phyloP scores from a whole-genome alignment of 2,329 filamentous ascomycete genomes.

The Nigrograna mackinnonii region DNA sequence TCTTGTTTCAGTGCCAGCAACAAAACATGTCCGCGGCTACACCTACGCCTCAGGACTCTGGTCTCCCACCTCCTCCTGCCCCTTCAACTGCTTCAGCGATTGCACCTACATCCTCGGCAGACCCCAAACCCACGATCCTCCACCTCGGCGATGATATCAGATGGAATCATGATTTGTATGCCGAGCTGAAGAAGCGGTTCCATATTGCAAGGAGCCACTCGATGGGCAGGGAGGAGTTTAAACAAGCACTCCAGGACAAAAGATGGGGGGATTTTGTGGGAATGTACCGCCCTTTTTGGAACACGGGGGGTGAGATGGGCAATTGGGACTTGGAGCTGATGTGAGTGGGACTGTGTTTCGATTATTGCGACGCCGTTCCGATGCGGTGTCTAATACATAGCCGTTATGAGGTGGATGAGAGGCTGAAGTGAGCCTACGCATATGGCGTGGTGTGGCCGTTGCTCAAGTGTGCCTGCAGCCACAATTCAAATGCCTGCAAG shows the following conservation, averaged over 20 bases:
- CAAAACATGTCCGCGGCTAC: slow-evolving; percentile 23
- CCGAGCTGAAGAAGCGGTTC: slow-evolving; percentile 39
- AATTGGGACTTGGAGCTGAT: slow-evolving; percentile 65
- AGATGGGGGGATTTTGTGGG: slow-evolving; percentile 49
- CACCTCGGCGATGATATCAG: slow-evolving; percentile 50
- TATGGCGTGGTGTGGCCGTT: no score
- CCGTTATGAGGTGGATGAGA: no score
- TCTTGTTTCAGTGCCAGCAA: no score
- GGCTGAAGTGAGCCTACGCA: no score
- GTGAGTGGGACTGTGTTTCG: no score
- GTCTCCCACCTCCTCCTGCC: slow-evolving; percentile 18
- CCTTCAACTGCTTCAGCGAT: neutral
- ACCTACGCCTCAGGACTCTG: slow-evolving; percentile 28
- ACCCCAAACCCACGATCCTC: slow-evolving; percentile 42
- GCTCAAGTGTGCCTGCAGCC: no score
- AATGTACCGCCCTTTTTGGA: slow-evolving; percentile 65
- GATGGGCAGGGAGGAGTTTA: slow-evolving; percentile 44
- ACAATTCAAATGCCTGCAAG: no score
- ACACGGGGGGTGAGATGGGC: slow-evolving; percentile 68
- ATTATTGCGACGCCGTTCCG: no score
- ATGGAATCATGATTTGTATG: slow-evolving; percentile 50
- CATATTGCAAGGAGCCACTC: slow-evolving; percentile 44
- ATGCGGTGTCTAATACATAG: no score
- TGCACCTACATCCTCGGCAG: slow-evolving; percentile 1
- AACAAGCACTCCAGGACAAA: slow-evolving; percentile 38